Percentiles rank a stretch among this genome's conserved stretches.
phyloP scores from a whole-genome alignment of 352 stramenopile species.

The Phytophthora pinifolia region DNA sequence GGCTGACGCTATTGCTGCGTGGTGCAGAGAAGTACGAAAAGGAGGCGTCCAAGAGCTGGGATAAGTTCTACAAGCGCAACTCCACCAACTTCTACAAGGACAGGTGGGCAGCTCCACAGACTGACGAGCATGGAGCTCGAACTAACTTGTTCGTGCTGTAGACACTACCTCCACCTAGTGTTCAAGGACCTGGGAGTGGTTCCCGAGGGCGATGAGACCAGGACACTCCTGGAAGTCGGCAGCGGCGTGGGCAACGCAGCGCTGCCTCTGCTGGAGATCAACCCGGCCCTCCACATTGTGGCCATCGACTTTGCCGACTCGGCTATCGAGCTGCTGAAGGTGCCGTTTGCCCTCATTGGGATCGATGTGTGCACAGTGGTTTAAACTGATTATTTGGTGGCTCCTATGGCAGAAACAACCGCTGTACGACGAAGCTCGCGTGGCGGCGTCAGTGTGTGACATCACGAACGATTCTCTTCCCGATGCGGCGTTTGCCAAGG shows the following conservation, averaged over 20 bases:
- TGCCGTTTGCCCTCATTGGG: conserved; percentile 9
- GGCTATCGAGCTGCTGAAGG: conserved; percentile 92
- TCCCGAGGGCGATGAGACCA: conserved; percentile 45
- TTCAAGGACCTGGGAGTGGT: conserved; percentile 86
- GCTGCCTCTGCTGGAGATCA: conserved; percentile 93
- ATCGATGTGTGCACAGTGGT: not conserved
- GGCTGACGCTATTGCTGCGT: not conserved
- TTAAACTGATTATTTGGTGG: not conserved
- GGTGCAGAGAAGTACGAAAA: conserved; percentile 75
- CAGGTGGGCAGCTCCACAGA: conserved; percentile 29
- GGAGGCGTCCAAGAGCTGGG: conserved; percentile 89
- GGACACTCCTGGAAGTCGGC: conserved; percentile 92
- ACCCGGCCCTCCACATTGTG: conserved; percentile 82
- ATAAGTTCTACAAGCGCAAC: conserved; percentile 95
- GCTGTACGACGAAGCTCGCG: conserved; percentile 73
- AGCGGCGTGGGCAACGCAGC: conserved; percentile 95
- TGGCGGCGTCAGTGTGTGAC: conserved; percentile 77
- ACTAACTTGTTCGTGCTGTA: conserved; percentile 9
- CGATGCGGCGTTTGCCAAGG: conserved; percentile 44
- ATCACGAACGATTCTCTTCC: conserved; percentile 82
- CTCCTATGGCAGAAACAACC: conserved; percentile 57
- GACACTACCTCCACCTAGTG: conserved; percentile 92
- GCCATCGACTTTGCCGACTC: conserved; percentile 93
- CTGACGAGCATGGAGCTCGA: no score
- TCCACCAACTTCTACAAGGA: conserved; percentile 96